phyloP scores from a whole-genome alignment of 2,329 filamentous ascomycete genomes.

The Tolypocladium nubicola region DNA sequence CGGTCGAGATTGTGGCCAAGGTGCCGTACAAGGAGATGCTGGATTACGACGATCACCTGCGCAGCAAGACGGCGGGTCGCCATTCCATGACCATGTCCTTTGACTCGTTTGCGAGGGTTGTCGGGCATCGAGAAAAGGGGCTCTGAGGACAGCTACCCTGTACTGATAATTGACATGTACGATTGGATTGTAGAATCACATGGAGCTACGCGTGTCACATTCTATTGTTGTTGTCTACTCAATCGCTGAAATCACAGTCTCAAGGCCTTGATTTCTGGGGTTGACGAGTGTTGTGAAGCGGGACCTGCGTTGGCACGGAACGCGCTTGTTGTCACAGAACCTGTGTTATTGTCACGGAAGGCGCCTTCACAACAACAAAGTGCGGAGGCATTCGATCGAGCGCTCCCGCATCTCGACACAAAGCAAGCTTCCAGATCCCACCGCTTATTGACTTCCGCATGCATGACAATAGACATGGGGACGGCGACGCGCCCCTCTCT shows the following conservation, averaged over 20 bases:
- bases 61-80: slow-evolving; percentile 79
- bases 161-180: background rate
- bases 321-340: background rate
- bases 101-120: slow-evolving; percentile 45
- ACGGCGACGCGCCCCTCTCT: background rate
- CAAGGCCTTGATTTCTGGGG: background rate
- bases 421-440: background rate
- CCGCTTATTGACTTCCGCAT: background rate
- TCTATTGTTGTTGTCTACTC: background rate
- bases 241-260: background rate
- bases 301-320: background rate
- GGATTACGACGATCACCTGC: slow-evolving; percentile 79
- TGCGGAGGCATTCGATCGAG: background rate
- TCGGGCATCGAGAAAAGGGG: slow-evolving; percentile 42
- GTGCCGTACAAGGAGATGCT: slow-evolving; percentile 97
- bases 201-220: background rate
- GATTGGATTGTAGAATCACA: background rate
- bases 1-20: slow-evolving; percentile 64
- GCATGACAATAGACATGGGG: background rate
- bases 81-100: slow-evolving; percentile 50
- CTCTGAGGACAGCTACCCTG: slow-evolving; percentile 15
- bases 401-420: background rate
- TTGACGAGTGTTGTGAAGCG: background rate
- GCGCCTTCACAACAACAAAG: background rate
- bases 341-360: background rate